These are phyloP conservation scores for Blastobotrys buckinghamii DNA, from an alignment of 1,139 yeast species.

Conservation along the genomic window DNA sequence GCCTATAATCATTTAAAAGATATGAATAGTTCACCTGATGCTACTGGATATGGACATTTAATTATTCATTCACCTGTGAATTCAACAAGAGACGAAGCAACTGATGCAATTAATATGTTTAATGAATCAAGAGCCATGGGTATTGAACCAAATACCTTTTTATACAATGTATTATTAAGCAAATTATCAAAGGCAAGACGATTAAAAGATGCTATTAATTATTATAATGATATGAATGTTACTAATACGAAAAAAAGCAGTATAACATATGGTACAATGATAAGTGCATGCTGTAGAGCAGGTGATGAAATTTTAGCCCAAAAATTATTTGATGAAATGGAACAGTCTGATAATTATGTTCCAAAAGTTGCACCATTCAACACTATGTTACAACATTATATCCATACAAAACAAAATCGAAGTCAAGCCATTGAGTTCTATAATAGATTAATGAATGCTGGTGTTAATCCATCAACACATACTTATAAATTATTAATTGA, in stretches of 20 bases:
- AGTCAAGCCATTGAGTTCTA: conserved; percentile 32
- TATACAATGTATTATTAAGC: conserved; percentile 36
- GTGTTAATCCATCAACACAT: conserved; percentile 33
- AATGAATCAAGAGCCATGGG: conserved; percentile 32
- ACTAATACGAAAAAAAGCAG: conserved; percentile 27
- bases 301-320: conserved; percentile 34
- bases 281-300: conserved; percentile 36
- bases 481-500: conserved; percentile 40
- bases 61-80: conserved; percentile 27
- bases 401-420: conserved; percentile 33
- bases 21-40: conserved; percentile 34
- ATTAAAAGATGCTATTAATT: conserved; percentile 29
- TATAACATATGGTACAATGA: conserved; percentile 39
- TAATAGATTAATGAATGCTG: conserved; percentile 25
- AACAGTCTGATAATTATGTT: conserved; percentile 27
- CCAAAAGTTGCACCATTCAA: conserved; percentile 38
- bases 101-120: conserved; percentile 32
- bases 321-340: conserved; percentile 35
- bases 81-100: conserved; percentile 30
- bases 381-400: conserved; percentile 36
- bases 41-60: conserved; percentile 35
- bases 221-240: conserved; percentile 33
- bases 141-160: conserved; percentile 31
- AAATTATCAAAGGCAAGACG: conserved; percentile 36
- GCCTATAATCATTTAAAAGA: conserved; percentile 29